These are phyloP conservation scores for Acacia crassicarpa DNA, from an alignment of 306 rosid species.

Conservation along the genomic window DNA sequence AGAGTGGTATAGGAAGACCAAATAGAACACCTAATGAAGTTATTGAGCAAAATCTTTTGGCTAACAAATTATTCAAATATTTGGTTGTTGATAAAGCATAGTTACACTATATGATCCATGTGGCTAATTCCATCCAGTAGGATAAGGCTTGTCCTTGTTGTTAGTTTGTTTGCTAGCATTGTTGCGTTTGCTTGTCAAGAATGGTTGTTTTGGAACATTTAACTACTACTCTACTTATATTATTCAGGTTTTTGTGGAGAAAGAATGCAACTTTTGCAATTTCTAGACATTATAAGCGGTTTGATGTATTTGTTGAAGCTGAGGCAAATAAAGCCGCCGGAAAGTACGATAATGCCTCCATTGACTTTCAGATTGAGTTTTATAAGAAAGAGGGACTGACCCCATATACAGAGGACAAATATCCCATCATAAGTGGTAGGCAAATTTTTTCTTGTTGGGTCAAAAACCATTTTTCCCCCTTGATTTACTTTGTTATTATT, in stretches of 20 bases:
- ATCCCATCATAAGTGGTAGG: conserved; percentile 74
- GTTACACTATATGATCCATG: background rate
- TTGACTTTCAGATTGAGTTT: conserved; percentile 57
- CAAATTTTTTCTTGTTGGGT: background rate
- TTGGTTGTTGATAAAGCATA: background rate
- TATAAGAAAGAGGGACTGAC: conserved; percentile 64
- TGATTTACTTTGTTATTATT: background rate
- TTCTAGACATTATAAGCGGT: conserved; percentile 64
- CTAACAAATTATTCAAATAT: too few relatives aligned
- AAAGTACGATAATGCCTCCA: conserved; percentile 60
- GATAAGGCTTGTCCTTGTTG: background rate
- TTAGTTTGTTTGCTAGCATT: background rate
- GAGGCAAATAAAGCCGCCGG: conserved; percentile 66
- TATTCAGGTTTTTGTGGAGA: conserved; percentile 61
- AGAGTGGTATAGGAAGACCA: too few relatives aligned
- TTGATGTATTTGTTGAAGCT: conserved; percentile 56
- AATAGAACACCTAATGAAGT: too few relatives aligned
- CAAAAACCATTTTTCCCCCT: background rate
- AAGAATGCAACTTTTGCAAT: conserved; percentile 62
- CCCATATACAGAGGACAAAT: conserved; percentile 60
- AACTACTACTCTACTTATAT: background rate
- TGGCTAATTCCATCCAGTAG: too few relatives aligned
- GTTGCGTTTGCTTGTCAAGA: conserved; percentile 4
- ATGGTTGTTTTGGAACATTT: background rate
- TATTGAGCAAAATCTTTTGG: too few relatives aligned